A percentile compares a stretch with the other conserved stretches of the same genome.
phyloP scores from a whole-genome alignment of 2,329 filamentous ascomycete species.

The Tolypocladium cylindrosporum region DNA sequence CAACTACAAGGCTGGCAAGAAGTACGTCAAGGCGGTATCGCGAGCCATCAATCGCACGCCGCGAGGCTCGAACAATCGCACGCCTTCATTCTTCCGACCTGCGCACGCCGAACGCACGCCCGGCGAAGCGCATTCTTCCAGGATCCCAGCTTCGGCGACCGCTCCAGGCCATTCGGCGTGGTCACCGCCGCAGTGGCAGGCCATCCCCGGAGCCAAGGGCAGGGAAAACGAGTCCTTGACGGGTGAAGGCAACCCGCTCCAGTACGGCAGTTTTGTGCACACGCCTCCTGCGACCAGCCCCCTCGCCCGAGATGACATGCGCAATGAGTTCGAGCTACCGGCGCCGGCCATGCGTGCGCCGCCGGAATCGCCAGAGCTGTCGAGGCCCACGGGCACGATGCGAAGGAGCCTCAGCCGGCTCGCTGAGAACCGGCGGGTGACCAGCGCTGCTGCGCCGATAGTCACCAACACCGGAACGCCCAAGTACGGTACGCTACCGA shows the following conservation, averaged over 20 bases:
- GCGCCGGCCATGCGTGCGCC: constrained; percentile 38
- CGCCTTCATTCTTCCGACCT: constrained; percentile 19
- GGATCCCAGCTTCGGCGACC: not conserved
- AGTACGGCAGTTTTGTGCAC: constrained; percentile 44
- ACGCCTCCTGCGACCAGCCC: constrained; percentile 26
- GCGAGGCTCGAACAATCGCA: constrained; percentile 20
- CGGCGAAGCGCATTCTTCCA: not conserved
- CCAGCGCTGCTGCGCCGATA: constrained; percentile 16
- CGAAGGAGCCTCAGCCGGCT: constrained; percentile 13
- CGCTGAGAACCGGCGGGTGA: constrained; percentile 25
- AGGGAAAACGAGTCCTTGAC: constrained; percentile 8
- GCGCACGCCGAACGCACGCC: constrained; percentile 3
- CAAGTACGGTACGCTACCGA: constrained; percentile 5
- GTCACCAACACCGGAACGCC: constrained; percentile 1
- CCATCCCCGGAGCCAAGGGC: not conserved
- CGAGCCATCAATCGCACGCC: constrained; percentile 60
- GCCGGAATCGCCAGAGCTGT: constrained; percentile 15
- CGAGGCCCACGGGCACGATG: constrained; percentile 8
- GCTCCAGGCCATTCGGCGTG: not conserved
- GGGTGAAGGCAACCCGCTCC: constrained; percentile 24
- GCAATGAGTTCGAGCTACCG: constrained; percentile 39
- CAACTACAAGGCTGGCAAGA: constrained; percentile 92
- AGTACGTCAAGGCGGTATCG: constrained; percentile 75
- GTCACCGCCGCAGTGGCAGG: not conserved
- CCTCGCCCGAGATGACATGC: constrained; percentile 3